phyloP scores from a whole-genome alignment of 2,329 filamentous ascomycete genomes.

The Alternaria angustiovoidea region DNA sequence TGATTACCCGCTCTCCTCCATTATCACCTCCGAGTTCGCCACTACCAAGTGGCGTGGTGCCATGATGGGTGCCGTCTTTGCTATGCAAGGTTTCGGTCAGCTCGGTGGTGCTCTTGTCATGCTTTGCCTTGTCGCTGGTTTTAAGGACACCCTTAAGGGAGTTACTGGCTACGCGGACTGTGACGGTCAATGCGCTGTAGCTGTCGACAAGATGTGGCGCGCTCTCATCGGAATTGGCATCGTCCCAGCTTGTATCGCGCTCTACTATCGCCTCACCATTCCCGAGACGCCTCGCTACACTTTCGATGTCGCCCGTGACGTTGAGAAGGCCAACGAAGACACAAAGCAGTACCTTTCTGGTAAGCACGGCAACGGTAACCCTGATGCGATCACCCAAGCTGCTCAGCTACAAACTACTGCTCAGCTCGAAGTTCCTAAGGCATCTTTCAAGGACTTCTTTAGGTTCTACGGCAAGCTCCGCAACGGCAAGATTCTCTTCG shows the following conservation, averaged over 20 bases:
- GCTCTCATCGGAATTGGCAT: constrained; percentile 53
- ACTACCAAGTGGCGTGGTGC: constrained; percentile 53
- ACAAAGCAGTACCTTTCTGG: constrained; percentile 77
- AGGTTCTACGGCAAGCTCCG: constrained; percentile 74
- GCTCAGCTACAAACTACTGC: constrained; percentile 63
- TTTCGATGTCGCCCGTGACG: constrained; percentile 52
- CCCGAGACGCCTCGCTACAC: constrained; percentile 55
- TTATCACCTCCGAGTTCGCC: constrained; percentile 72
- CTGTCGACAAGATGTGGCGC: constrained; percentile 54
- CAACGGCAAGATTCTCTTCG: constrained; percentile 75
- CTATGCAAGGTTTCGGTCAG: constrained; percentile 56
- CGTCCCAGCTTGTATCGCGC: constrained; percentile 52
- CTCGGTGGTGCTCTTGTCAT: constrained; percentile 49
- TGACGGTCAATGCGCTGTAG: constrained; percentile 40
- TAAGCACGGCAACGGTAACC: constrained; percentile 65
- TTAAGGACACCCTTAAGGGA: constrained; percentile 38
- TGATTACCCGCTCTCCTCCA: constrained; percentile 82
- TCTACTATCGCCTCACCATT: constrained; percentile 54
- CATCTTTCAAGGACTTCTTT: constrained; percentile 75
- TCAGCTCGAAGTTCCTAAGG: constrained; percentile 71
- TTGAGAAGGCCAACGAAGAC: constrained; percentile 68
- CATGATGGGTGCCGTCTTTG: constrained; percentile 55
- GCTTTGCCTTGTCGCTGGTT: constrained; percentile 41
- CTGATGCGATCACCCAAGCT: constrained; percentile 73
- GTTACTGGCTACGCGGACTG: constrained; percentile 35